These are phyloP conservation scores for Xylogone sp. DNA, from an alignment of 2,329 filamentous ascomycete genomes.

Conservation along the genomic window DNA sequence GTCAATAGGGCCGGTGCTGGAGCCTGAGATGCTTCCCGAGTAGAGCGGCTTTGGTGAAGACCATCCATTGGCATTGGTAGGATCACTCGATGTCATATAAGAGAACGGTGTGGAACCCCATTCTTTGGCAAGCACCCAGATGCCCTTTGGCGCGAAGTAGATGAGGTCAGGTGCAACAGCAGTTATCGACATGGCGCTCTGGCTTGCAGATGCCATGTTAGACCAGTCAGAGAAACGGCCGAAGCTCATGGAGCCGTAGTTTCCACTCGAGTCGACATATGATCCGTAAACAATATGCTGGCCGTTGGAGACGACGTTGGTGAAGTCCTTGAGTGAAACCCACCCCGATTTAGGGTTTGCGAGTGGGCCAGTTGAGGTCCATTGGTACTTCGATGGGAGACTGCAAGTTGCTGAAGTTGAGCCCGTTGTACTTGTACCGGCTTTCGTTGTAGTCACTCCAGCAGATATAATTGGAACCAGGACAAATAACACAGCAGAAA, in stretches of 20 bases:
- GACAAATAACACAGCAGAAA: no score
- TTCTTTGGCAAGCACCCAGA: conserved; percentile 65
- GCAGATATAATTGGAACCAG: not conserved
- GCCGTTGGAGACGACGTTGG: conserved; percentile 48
- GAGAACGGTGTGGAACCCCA: conserved; percentile 58
- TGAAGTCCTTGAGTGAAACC: no score
- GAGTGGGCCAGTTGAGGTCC: conserved; percentile 48
- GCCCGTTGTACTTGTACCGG: not conserved
- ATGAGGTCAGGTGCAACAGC: conserved; percentile 60
- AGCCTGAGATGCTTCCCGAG: conserved; percentile 46
- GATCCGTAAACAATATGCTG: conserved; percentile 59
- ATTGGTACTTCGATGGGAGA: conserved; percentile 52
- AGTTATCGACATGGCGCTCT: conserved; percentile 44
- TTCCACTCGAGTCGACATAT: conserved; percentile 36
- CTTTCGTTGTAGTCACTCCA: not conserved
- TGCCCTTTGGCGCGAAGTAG: conserved; percentile 55
- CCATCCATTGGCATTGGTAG: conserved; percentile 55
- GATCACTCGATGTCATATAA: conserved; percentile 56
- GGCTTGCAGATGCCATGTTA: conserved; percentile 45
- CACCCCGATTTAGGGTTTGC: conserved; percentile 49
- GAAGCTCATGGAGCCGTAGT: conserved; percentile 58
- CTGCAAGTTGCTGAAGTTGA: conserved; percentile 31
- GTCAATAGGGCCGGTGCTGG: conserved; percentile 54
- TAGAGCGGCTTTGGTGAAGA: conserved; percentile 50
- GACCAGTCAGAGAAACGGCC: conserved; percentile 49